Percentiles rank a stretch among this genome's conserved stretches.
Evolutionary conservation across 2,329 filamentous ascomycete genomes (phyloP).

Genomic region (Neopestalotiopsis sp.): DNA sequence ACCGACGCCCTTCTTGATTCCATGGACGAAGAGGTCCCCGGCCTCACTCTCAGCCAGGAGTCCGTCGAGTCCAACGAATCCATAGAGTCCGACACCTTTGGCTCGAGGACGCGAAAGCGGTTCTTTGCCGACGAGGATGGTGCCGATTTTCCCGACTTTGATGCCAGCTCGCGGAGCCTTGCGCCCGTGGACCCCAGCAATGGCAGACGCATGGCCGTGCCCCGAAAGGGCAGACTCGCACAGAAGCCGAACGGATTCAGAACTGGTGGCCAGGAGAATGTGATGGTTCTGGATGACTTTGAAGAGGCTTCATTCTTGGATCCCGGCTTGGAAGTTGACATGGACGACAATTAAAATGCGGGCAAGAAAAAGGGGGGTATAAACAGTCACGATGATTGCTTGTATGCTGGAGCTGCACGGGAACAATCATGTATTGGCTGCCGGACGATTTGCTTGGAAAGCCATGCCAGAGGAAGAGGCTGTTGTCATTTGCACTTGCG

Average conservation of each 20-base stretch:
- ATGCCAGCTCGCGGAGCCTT: constrained; percentile 45
- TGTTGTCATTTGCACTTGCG: constrained; percentile 1
- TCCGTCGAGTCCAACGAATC: constrained; percentile 46
- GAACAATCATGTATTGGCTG: neutral
- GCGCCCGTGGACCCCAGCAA: constrained; percentile 43
- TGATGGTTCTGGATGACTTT: constrained; percentile 59
- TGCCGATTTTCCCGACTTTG: constrained; percentile 36
- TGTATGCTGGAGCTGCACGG: neutral
- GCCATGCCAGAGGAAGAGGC: neutral
- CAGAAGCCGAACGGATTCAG: constrained; percentile 26
- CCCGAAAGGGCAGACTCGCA: constrained; percentile 34
- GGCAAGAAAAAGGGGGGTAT: too few relatives aligned
- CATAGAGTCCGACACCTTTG: constrained; percentile 21
- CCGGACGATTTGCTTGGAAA: neutral
- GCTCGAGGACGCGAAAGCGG: constrained; percentile 50
- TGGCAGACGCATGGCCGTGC: constrained; percentile 54
- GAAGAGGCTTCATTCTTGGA: constrained; percentile 72
- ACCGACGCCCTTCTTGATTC: constrained; percentile 14
- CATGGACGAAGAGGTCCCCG: constrained; percentile 42
- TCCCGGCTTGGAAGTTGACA: constrained; percentile 45
- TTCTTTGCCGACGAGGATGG: constrained; percentile 50
- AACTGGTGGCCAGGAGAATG: constrained; percentile 51
- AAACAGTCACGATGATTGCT: neutral
- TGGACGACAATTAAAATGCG: constrained; percentile 38
- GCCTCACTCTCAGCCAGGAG: constrained; percentile 61